Evolutionary conservation across 768 basidiomycete genomes (phyloP).

Genomic region (Tephrocybe sp.): DNA sequence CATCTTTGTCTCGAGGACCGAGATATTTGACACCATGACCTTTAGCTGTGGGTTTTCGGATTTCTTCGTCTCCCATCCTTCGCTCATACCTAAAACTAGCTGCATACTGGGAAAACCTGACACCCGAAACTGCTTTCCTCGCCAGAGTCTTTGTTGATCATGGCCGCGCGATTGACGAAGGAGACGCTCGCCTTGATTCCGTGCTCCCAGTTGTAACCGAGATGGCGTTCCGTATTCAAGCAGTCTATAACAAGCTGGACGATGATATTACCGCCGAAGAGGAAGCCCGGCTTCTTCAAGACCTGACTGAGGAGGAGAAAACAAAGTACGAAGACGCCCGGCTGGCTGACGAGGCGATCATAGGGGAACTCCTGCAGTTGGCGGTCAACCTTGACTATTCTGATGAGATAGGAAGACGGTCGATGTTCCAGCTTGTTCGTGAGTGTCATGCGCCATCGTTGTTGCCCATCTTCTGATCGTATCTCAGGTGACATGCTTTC

Average conservation of each 20-base stretch:
- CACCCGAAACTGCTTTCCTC: slow-evolving; percentile 77
- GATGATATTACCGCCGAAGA: slow-evolving; percentile 22
- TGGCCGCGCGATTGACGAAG: slow-evolving; percentile 60
- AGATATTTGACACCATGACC: slow-evolving; percentile 65
- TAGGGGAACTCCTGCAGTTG: slow-evolving; percentile 80
- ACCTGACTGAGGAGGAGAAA: slow-evolving; percentile 33
- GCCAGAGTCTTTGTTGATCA: slow-evolving; percentile 82
- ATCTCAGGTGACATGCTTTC: slow-evolving; percentile 76
- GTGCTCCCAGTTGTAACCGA: slow-evolving; percentile 82
- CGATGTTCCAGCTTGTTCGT: slow-evolving; percentile 87
- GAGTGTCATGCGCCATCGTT: slow-evolving; percentile 30
- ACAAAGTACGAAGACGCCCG: slow-evolving; percentile 46
- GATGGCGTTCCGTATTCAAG: slow-evolving; percentile 75
- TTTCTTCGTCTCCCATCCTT: not conserved
- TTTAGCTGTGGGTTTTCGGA: slow-evolving; percentile 58
- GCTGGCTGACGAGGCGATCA: slow-evolving; percentile 58
- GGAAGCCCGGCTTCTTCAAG: slow-evolving; percentile 23
- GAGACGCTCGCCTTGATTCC: slow-evolving; percentile 58
- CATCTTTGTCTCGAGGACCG: slow-evolving; percentile 63
- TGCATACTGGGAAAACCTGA: slow-evolving; percentile 66
- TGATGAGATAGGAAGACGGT: slow-evolving; percentile 87
- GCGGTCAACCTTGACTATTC: slow-evolving; percentile 84
- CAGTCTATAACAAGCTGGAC: slow-evolving; percentile 58
- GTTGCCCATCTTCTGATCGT: slow-evolving; percentile 1
- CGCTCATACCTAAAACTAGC: slow-evolving; percentile 40